Conservation (phyloP, 495 filamentous ascomycete species). For the Hypoxylon perforatum region DNA sequence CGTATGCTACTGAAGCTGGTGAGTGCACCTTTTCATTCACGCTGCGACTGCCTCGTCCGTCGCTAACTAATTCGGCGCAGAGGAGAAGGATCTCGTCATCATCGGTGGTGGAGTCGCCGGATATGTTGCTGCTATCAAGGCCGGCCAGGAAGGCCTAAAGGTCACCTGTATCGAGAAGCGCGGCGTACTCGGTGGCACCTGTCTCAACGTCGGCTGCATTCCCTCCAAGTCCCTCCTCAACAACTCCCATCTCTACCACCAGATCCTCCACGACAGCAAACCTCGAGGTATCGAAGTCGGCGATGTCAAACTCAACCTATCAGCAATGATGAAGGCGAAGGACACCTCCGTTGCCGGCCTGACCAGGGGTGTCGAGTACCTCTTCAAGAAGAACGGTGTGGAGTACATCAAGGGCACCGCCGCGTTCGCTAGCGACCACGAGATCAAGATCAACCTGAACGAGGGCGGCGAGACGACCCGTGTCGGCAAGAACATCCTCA, state of each 20-base stretch:
- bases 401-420: conserved; percentile 95
- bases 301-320: conserved; percentile 94
- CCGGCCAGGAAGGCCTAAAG: conserved; percentile 97
- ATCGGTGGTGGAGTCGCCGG: conserved; percentile 98
- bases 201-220: conserved; percentile 98
- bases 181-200: conserved; percentile 93
- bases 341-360: conserved; percentile 87
- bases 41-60: conserved; percentile 1
- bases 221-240: conserved; percentile 99
- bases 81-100: conserved; percentile 91
- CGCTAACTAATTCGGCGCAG: conserved; percentile 59
- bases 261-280: conserved; percentile 96
- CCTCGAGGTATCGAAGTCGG: conserved; percentile 93
- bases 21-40: conserved; percentile 44
- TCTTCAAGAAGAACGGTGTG: conserved; percentile 98
- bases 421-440: conserved; percentile 87
- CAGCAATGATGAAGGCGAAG: conserved; percentile 98
- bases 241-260: conserved; percentile 99
- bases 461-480: conserved; percentile 90
- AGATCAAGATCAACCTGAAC: conserved; percentile 86
- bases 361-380: conserved; percentile 96
- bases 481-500: conserved; percentile 94
- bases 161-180: conserved; percentile 99
- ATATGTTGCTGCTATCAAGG: conserved; percentile 99
- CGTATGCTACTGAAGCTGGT: conserved; percentile 87